Conservation (phyloP, 768 basidiomycete genomes). For the Russula earlei region DNA sequence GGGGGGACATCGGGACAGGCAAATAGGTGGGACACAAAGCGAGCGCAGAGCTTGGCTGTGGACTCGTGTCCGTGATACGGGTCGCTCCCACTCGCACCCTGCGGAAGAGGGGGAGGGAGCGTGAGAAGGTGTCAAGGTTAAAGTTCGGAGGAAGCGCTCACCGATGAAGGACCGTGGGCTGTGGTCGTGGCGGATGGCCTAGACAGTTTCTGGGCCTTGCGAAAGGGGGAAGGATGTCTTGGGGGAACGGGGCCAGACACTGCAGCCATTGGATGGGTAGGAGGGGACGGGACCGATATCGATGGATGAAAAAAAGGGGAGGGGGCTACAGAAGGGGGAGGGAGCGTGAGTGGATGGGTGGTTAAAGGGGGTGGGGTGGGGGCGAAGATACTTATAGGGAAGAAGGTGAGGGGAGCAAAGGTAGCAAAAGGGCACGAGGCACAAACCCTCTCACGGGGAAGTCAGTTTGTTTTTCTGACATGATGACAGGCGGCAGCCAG, state of each 20-base stretch:
- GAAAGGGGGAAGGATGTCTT: constrained; percentile 26
- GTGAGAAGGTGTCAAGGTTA: constrained; percentile 12
- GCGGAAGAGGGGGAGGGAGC: neutral
- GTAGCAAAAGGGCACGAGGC: constrained; percentile 1
- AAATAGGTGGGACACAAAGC: constrained; percentile 80
- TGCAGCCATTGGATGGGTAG: constrained; percentile 21
- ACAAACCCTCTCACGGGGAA: constrained; percentile 9
- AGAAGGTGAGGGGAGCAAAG: neutral
- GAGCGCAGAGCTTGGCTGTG: constrained; percentile 55
- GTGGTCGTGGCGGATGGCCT: constrained; percentile 2
- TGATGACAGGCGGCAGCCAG: constrained; percentile 8
- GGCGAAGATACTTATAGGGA: constrained; percentile 18
- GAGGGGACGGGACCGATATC: constrained; percentile 15
- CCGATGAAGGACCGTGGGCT: constrained; percentile 13
- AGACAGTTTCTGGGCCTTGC: constrained; percentile 21
- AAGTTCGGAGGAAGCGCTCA: constrained; percentile 6
- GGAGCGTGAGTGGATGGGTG: constrained; percentile 7
- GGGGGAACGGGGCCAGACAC: constrained; percentile 22
- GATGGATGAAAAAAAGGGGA: constrained; percentile 9
- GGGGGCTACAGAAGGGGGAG: constrained; percentile 16
- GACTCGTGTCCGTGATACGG: constrained; percentile 72
- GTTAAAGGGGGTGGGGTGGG: neutral
- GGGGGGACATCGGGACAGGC: constrained; percentile 79
- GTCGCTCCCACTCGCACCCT: constrained; percentile 28
- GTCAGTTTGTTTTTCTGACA: constrained; percentile 4